phyloP scores from a whole-genome alignment of 768 basidiomycete species.

The Serpula lacrymans region DNA sequence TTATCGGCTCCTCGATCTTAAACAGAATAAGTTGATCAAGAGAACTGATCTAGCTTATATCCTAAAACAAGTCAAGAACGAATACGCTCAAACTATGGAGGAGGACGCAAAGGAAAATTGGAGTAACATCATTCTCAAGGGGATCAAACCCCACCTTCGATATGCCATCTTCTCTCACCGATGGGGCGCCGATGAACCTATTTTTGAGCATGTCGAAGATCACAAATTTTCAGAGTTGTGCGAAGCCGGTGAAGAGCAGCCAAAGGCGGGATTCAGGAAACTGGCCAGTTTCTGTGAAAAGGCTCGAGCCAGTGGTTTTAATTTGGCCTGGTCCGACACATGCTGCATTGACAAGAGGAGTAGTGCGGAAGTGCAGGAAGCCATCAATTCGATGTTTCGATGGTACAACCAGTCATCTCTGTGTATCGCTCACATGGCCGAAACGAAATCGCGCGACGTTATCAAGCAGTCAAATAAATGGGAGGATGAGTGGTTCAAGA shows the following conservation, averaged over 20 bases:
- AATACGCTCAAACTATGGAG: too few relatives aligned
- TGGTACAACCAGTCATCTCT: slow-evolving; percentile 15
- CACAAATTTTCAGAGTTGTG: too few relatives aligned
- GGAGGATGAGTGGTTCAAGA: slow-evolving; percentile 15
- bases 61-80: too few relatives aligned
- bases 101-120: too few relatives aligned
- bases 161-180: slow-evolving; percentile 3
- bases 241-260: too few relatives aligned
- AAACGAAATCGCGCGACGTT: not conserved
- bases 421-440: slow-evolving; percentile 12
- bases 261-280: slow-evolving; percentile 1
- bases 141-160: too few relatives aligned
- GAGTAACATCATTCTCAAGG: too few relatives aligned
- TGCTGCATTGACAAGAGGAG: slow-evolving; percentile 16
- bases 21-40: too few relatives aligned
- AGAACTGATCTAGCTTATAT: too few relatives aligned
- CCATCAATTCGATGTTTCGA: slow-evolving; percentile 17
- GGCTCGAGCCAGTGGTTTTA: slow-evolving; percentile 1
- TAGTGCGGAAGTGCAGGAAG: slow-evolving; percentile 16
- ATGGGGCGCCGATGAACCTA: slow-evolving; percentile 1
- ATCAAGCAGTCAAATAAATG: slow-evolving; percentile 2
- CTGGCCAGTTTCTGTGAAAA: not conserved
- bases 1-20: too few relatives aligned
- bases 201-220: slow-evolving; percentile 1
- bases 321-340: slow-evolving; percentile 13